Evolutionary conservation across 139 green algal species (phyloP).

Genomic region (Gonium pectorale): DNA sequence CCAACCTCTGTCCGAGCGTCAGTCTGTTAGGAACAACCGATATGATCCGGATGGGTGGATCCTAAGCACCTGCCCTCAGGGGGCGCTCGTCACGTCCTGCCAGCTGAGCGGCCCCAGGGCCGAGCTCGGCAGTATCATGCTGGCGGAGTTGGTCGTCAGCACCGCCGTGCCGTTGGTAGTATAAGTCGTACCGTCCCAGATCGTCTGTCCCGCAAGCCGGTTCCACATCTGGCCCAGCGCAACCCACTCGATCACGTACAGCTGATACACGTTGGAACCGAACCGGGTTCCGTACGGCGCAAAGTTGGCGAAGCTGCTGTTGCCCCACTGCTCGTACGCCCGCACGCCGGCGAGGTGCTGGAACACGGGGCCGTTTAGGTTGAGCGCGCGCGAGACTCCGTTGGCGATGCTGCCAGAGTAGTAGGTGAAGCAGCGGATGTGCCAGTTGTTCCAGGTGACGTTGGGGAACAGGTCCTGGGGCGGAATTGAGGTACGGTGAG

Average conservation of each 20-base stretch:
- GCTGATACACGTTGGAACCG: neutral
- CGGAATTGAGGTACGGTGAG: too few relatives aligned
- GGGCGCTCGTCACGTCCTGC: neutral
- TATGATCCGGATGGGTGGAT: too few relatives aligned
- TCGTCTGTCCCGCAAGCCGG: neutral
- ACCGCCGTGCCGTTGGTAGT: neutral
- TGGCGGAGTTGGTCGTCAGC: neutral
- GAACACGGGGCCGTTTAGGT: neutral
- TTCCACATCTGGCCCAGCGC: slow-evolving; percentile 15
- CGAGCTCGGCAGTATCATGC: slow-evolving; percentile 2
- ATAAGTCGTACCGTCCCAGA: neutral
- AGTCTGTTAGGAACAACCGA: too few relatives aligned
- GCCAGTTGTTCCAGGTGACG: slow-evolving; percentile 13
- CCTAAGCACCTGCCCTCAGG: too few relatives aligned
- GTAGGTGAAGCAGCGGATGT: slow-evolving; percentile 31
- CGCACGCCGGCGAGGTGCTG: slow-evolving; percentile 13
- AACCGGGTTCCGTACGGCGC: slow-evolving; percentile 1
- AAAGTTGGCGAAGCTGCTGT: neutral
- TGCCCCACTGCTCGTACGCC: neutral
- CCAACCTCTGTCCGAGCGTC: too few relatives aligned
- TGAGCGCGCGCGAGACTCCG: neutral
- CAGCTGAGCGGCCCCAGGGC: neutral
- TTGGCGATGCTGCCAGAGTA: neutral
- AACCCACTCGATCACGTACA: slow-evolving; percentile 38
- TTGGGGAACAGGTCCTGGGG: slow-evolving; percentile 19